Conservation (phyloP, 257 asterid species). For the Gentiana dahurica region DNA sequence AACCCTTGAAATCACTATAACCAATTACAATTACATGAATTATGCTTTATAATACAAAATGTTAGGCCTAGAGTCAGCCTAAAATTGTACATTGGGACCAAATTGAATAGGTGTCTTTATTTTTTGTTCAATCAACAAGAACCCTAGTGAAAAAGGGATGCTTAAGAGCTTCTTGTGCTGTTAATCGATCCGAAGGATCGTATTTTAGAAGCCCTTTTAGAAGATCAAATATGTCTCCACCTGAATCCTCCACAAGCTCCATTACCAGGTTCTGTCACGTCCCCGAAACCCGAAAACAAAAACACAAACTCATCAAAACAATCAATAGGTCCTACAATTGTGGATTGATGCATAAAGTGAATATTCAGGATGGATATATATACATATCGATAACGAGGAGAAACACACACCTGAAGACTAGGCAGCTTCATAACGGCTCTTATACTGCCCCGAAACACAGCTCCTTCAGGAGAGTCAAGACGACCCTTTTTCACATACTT, state of each 20-base stretch:
- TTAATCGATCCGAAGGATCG: slow-evolving; percentile 63
- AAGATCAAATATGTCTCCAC: slow-evolving; percentile 70
- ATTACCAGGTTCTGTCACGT: slow-evolving; percentile 46
- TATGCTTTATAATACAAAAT: too few relatives aligned
- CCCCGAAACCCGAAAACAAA: too few relatives aligned
- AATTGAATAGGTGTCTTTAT: too few relatives aligned
- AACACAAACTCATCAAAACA: neutral
- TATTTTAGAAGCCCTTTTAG: slow-evolving; percentile 74
- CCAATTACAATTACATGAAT: too few relatives aligned
- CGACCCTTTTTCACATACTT: slow-evolving; percentile 66
- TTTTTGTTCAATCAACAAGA: slow-evolving; percentile 16
- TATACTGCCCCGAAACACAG: slow-evolving; percentile 70
- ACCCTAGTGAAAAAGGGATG: slow-evolving; percentile 71
- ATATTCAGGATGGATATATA: too few relatives aligned
- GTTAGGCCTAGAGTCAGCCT: too few relatives aligned
- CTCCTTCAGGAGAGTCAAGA: slow-evolving; percentile 88
- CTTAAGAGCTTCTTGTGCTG: slow-evolving; percentile 63
- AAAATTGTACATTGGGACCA: too few relatives aligned
- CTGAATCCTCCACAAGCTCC: slow-evolving; percentile 95
- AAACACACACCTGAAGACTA: slow-evolving; percentile 43
- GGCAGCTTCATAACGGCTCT: slow-evolving; percentile 65
- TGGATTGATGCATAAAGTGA: too few relatives aligned
- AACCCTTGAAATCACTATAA: too few relatives aligned
- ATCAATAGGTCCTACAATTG: neutral
- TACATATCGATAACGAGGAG: neutral